These are phyloP conservation scores for Xylaria sp. DNA, from an alignment of 2,329 filamentous ascomycete species.

Conservation along the genomic window DNA sequence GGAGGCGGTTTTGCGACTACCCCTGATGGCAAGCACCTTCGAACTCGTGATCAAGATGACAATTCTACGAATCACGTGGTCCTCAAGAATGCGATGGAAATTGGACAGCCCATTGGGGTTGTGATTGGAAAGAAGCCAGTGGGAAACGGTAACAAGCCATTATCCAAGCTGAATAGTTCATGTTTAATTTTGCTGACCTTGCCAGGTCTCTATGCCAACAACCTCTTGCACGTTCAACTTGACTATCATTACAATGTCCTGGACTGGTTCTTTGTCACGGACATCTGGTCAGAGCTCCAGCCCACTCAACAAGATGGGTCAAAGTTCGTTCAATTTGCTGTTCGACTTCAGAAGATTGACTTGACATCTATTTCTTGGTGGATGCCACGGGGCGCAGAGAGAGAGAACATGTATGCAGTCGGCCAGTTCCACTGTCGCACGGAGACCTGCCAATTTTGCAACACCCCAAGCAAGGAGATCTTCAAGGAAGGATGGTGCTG, in stretches of 20 bases:
- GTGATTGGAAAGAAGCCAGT: constrained; percentile 30
- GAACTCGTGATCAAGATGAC: constrained; percentile 59
- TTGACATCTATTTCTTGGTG: constrained; percentile 67
- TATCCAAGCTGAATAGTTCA: neutral
- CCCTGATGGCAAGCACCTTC: constrained; percentile 59
- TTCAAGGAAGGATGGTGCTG: constrained; percentile 51
- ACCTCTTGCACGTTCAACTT: constrained; percentile 58
- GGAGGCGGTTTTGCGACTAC: constrained; percentile 35
- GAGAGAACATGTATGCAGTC: constrained; percentile 47
- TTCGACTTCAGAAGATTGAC: constrained; percentile 74
- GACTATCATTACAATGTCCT: constrained; percentile 72
- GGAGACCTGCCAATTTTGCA: constrained; percentile 56
- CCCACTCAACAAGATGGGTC: constrained; percentile 52
- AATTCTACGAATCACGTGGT: constrained; percentile 52
- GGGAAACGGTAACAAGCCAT: constrained; percentile 4
- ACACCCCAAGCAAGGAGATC: constrained; percentile 51
- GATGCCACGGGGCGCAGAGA: constrained; percentile 53
- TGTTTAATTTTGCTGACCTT: constrained; percentile 8
- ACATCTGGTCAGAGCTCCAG: constrained; percentile 73
- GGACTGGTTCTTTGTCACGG: constrained; percentile 74
- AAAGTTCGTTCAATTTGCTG: constrained; percentile 56
- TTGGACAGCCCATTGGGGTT: constrained; percentile 22
- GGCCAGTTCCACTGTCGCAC: constrained; percentile 46
- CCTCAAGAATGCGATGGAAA: constrained; percentile 59
- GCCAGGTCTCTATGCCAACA: constrained; percentile 57